Base-by-base conservation (phyloP, 176 grass and related monocot species). In the Bothriochloa decipiens region DNA sequence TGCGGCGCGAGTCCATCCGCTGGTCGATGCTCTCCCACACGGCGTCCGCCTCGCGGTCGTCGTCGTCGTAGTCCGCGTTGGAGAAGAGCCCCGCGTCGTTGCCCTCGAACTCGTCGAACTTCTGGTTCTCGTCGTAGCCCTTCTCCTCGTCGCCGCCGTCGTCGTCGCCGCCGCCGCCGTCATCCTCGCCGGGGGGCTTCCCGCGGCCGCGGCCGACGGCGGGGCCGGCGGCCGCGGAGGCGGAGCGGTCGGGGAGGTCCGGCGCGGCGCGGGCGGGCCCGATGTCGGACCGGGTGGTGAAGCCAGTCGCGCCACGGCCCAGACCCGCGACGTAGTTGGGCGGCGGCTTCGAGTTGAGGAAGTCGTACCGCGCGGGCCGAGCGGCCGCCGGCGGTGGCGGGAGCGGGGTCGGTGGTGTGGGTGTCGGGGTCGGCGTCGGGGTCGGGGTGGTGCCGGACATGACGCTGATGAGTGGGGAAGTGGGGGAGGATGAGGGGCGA, bases 31-130 rank as follows among this genome's bases (percentile, higher is more conserved):
- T 90, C 77, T 97, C 95, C 95, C 95, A 97, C 61, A 97, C 95
- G 0, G 92, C 95, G 29, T 97, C 92, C 9, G 95, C 95, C 81
- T 97, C 95, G 68, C 91, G 91, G 84, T 94, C 95, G 32, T 97
- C 95, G 27, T 97, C 95, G 33, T 97, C 95, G 43, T 94, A 94
- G 84, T 97, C 92, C 1, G 90, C 92, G n/a, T 89, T 94, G 60
- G 95, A 93, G 84, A 97, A 97, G 23, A 97, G 87, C 7, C 95
- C 95, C 1, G 93, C 90, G 63, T 97, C 95, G 77, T 97, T 97
- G 10, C 95, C 95, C 85, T 97, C 95, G 35, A 97, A 94, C 87
- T 97, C 92, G 11, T 97, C 92, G 78, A 97, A 97, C 84, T 97
- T 97, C 70, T 92, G 95, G 35, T 97, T 97, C 67, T 94, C 95